Conservation (phyloP, 345 rosid genomes). For the Lenwebbia sp. region DNA sequence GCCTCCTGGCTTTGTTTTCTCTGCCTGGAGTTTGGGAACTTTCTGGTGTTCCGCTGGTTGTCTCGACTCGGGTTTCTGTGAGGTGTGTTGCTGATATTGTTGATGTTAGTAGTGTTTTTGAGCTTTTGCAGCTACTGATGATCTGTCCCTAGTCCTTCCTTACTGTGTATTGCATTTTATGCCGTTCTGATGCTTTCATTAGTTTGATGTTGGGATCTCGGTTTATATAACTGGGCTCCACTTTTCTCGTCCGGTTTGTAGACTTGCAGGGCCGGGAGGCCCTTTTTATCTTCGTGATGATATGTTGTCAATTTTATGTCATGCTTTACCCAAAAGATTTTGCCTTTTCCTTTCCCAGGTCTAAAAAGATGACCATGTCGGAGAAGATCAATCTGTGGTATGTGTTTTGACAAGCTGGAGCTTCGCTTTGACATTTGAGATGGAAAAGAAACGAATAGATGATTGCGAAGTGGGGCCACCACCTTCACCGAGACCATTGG, state of each 20-base stretch:
- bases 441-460: constrained; percentile 58
- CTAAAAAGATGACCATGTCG: neutral
- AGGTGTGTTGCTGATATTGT: neutral
- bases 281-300: neutral
- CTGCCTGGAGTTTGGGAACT: neutral
- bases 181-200: neutral
- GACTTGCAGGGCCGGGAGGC: neutral
- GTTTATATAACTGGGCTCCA: neutral
- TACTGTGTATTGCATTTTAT: neutral
- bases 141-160: neutral
- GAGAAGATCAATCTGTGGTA: neutral
- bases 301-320: neutral
- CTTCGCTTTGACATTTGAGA: neutral
- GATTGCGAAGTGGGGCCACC: constrained; percentile 56
- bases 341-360: neutral
- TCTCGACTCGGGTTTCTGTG: neutral
- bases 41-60: neutral
- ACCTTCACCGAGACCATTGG: constrained; percentile 51
- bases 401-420: neutral
- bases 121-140: neutral
- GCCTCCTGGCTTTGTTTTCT: neutral
- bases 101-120: neutral
- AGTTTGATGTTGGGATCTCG: neutral
- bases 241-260: neutral
- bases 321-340: neutral